These are phyloP conservation scores for Cytospora leucostoma DNA, from an alignment of 2,329 filamentous ascomycete species.

Conservation along the genomic window DNA sequence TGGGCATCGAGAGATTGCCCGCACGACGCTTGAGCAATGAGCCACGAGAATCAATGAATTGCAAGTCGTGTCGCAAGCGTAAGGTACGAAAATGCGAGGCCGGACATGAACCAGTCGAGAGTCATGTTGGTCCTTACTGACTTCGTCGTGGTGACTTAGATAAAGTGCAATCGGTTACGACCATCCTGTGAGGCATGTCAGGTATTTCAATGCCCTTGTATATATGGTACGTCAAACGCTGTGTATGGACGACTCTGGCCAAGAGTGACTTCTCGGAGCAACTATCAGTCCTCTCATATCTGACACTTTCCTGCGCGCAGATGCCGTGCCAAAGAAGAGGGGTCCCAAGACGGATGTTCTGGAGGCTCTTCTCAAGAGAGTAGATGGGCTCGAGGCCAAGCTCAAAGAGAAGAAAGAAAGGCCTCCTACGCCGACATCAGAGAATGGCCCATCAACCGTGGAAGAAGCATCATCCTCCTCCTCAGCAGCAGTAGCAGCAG, in stretches of 20 bases:
- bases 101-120: background rate
- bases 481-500: slow-evolving; percentile 30
- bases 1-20: slow-evolving; percentile 78
- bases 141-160: slow-evolving; percentile 52
- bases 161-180: slow-evolving; percentile 85
- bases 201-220: slow-evolving; percentile 83
- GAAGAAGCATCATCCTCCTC: slow-evolving; percentile 30
- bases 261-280: background rate
- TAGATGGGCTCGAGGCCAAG: slow-evolving; percentile 80
- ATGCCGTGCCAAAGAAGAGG: slow-evolving; percentile 86
- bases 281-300: slow-evolving; percentile 12
- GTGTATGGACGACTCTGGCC: background rate
- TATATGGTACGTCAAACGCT: slow-evolving; percentile 68
- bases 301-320: slow-evolving; percentile 43
- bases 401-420: slow-evolving; percentile 64
- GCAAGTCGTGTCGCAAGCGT: slow-evolving; percentile 89
- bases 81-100: slow-evolving; percentile 61
- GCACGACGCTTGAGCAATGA: slow-evolving; percentile 71
- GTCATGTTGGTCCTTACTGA: slow-evolving; percentile 10
- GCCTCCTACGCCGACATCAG: slow-evolving; percentile 32
- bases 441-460: slow-evolving; percentile 32
- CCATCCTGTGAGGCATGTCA: slow-evolving; percentile 88
- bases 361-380: slow-evolving; percentile 79
- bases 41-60: slow-evolving; percentile 90
- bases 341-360: slow-evolving; percentile 89